Evolutionary conservation across 169 alveolate species (phyloP), one percentile per base, ranked within the genome.

Genomic region (Eimeria necatrix): DNA sequence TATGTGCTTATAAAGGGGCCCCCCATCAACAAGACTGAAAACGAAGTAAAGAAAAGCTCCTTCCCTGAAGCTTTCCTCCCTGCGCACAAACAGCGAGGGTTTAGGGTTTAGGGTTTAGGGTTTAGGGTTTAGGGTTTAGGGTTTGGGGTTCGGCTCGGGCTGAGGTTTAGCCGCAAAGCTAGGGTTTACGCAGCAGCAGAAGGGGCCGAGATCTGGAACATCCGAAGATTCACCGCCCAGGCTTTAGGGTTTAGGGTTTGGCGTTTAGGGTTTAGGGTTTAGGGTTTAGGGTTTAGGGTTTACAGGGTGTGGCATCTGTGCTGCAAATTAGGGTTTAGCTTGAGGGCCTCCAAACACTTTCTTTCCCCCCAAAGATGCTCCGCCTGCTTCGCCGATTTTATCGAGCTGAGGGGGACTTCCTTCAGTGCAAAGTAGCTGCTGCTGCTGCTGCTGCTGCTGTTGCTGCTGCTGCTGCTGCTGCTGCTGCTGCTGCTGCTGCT

Each of bases 361-460:
- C 94, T 26, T 68, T 89, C 94, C 46, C 53, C 53, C 94, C 94
- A 89, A 56, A 89, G 60, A 32, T 89, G 94, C 78, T 89, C 94
- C 22, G 94, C 88, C 61, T 89, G 94, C 78, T 89, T 89, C 60
- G 26, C 46, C 48, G 94, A 68, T 12, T 24, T 49, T 16, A 89
- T 48, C n/a, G 76, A 18, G 12, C 51, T 14, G 59, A 32, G 51
- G n/a, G 20, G 74, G 24, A 89, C 18, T 59, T 74, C 94, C 74
- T 89, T 88, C 24, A 88, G 6, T 14, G 94, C 94, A 88, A 49
- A 88, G 51, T 71, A 71, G 3, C 16, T n/a, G 22, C 46, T n/a
- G 51, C 83, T 71, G 83, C 73, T 61, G 73, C 73, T 61, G 73
- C 73, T 61, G 73, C 73, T 61, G 73, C 73, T 61, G 73, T 26